Evolutionary conservation across 495 filamentous ascomycete species (phyloP).

Genomic region (Halenospora varia): DNA sequence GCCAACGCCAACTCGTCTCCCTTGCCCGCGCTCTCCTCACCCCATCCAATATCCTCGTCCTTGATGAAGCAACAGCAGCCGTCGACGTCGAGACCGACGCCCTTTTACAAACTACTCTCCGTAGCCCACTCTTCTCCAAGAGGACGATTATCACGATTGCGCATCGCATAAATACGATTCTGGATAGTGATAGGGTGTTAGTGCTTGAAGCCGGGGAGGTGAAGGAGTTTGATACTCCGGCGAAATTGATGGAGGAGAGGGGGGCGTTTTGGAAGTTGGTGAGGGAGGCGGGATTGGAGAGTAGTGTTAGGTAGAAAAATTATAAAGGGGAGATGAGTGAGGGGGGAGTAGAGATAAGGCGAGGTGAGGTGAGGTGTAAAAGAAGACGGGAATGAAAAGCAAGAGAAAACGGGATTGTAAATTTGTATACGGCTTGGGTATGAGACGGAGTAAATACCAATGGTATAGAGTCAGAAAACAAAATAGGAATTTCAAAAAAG

Average conservation of each 20-base stretch:
- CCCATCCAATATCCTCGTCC: slow-evolving; percentile 92
- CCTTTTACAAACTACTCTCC: slow-evolving; percentile 65
- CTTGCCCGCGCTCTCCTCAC: slow-evolving; percentile 90
- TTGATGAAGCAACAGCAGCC: slow-evolving; percentile 96
- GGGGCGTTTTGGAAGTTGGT: slow-evolving; percentile 29
- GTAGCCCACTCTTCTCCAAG: slow-evolving; percentile 68
- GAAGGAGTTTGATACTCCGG: slow-evolving; percentile 68
- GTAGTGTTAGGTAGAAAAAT: no score
- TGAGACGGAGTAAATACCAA: no score
- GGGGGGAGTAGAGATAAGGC: no score
- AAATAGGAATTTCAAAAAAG: no score
- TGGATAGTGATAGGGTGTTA: slow-evolving; percentile 87
- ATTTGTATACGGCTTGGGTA: no score
- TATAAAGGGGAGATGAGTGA: no score
- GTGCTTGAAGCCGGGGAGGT: slow-evolving; percentile 77
- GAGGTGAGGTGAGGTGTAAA: no score
- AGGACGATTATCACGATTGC: slow-evolving; percentile 98
- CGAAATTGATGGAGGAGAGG: slow-evolving; percentile 55
- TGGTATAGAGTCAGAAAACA: no score
- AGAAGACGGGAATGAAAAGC: no score
- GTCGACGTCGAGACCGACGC: slow-evolving; percentile 95
- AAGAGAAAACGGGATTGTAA: no score
- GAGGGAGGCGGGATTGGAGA: slow-evolving; percentile 27
- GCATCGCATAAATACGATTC: slow-evolving; percentile 94
- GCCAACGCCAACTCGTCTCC: slow-evolving; percentile 88